phyloP scores from a whole-genome alignment of 1,284 basidiomycete genomes.

The Heterobasidion occidentale region DNA sequence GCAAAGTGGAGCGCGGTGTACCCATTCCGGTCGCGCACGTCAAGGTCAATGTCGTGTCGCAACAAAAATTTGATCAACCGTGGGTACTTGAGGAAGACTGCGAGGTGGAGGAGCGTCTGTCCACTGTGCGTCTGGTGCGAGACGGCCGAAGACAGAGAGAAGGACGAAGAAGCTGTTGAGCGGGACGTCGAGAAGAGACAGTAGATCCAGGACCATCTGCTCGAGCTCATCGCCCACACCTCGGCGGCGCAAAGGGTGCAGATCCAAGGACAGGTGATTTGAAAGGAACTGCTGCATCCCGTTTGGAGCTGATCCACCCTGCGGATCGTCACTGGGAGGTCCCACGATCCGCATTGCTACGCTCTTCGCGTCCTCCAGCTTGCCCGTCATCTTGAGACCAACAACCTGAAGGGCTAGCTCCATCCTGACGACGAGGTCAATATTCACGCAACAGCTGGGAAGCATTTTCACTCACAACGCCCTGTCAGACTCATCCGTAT shows the following conservation, averaged over 20 bases:
- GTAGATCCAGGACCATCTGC: conserved; percentile 70
- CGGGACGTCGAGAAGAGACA: conserved; percentile 63
- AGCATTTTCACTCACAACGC: conserved; percentile 54
- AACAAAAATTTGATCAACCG: conserved; percentile 71
- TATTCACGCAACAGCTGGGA: conserved; percentile 8
- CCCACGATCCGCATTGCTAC: conserved; percentile 83
- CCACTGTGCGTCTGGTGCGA: conserved; percentile 62
- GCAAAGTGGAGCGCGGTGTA: conserved; percentile 90
- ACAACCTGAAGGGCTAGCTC: conserved; percentile 93
- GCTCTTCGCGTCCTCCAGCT: conserved; percentile 87
- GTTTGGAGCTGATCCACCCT: conserved; percentile 23
- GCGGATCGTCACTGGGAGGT: conserved; percentile 43
- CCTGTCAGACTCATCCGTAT: conserved; percentile 85
- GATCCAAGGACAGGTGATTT: conserved; percentile 32
- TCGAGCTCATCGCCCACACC: conserved; percentile 64
- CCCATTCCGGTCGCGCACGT: conserved; percentile 85
- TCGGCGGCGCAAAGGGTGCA: conserved; percentile 46
- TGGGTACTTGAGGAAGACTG: conserved; percentile 75
- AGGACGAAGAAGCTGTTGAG: conserved; percentile 31
- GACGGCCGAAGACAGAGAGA: conserved; percentile 38
- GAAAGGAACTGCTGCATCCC: conserved; percentile 47
- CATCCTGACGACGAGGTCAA: conserved; percentile 51
- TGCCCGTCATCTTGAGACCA: conserved; percentile 93
- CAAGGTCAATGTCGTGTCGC: conserved; percentile 67
- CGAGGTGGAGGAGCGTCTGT: conserved; percentile 85